A percentile compares a stretch with the other conserved stretches of the same genome.
Conservation (phyloP, 352 stramenopile genomes). For the Aphanomyces invadans region DNA sequence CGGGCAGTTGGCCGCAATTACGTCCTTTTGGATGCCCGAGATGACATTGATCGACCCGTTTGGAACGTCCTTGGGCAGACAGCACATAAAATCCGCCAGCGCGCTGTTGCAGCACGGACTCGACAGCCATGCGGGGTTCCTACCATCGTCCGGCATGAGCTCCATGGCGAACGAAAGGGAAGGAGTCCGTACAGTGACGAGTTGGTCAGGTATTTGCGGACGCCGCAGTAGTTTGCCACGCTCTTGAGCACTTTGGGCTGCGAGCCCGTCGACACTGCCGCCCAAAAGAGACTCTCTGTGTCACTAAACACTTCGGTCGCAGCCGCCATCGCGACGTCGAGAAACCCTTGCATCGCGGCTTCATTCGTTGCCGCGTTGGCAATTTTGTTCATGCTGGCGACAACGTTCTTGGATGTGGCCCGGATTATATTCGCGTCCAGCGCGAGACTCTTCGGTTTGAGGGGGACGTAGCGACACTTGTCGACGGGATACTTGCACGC, state of each 20-base stretch:
- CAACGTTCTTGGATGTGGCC: neutral
- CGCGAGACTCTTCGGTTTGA: neutral
- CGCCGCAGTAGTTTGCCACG: conserved; percentile 6
- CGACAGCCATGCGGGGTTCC: neutral
- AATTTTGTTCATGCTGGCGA: neutral
- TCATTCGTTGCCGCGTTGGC: neutral
- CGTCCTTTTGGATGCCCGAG: neutral
- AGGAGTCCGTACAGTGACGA: neutral
- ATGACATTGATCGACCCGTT: neutral
- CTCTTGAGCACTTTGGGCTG: neutral
- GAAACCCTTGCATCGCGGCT: neutral
- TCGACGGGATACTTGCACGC: conserved; percentile 8
- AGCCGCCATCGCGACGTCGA: conserved; percentile 2
- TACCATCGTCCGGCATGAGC: neutral
- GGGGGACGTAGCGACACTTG: conserved; percentile 10
- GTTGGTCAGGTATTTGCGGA: neutral
- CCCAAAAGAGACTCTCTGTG: conserved; percentile 4
- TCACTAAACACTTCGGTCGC: conserved; percentile 6
- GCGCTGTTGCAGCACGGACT: conserved; percentile 12
- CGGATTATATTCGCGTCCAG: neutral
- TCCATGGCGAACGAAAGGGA: too few relatives aligned
- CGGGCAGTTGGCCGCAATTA: neutral
- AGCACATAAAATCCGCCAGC: neutral
- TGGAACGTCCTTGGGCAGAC: neutral
- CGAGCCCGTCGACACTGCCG: neutral